A percentile compares a stretch with the other conserved stretches of the same genome.
Conservation (phyloP, 257 asterid species). For the Mitragyna speciosa region DNA sequence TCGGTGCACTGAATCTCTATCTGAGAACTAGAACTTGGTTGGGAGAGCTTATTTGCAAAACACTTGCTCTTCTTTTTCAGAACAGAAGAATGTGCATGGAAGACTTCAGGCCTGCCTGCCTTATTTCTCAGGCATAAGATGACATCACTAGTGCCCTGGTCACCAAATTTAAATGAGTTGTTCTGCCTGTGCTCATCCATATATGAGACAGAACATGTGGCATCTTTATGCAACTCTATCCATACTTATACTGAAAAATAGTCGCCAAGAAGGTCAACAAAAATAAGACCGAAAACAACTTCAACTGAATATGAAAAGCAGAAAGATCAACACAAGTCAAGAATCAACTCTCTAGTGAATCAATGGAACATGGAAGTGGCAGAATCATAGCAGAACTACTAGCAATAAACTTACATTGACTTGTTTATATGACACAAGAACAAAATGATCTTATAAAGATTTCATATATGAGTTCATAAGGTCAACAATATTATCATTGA, state of each 20-base stretch:
- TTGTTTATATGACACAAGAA: not conserved
- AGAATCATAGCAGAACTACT: not conserved
- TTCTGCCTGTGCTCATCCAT: slow-evolving; percentile 36
- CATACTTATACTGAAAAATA: slow-evolving; percentile 7
- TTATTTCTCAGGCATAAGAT: slow-evolving; percentile 36
- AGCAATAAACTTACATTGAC: not conserved
- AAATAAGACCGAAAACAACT: not conserved
- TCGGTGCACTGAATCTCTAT: slow-evolving; percentile 47
- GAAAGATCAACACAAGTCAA: not conserved
- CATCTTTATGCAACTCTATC: slow-evolving; percentile 20
- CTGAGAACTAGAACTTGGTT: slow-evolving; percentile 25
- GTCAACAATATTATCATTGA: not conserved
- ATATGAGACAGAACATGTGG: slow-evolving; percentile 19
- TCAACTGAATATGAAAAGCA: not conserved
- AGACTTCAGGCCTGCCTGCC: slow-evolving; percentile 37
- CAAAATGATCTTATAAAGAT: not conserved
- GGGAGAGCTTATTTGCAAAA: slow-evolving; percentile 46
- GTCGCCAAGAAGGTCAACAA: not conserved
- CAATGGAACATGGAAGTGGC: not conserved
- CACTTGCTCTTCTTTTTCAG: slow-evolving; percentile 46
- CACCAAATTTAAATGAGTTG: slow-evolving; percentile 42
- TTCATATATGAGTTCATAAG: not conserved
- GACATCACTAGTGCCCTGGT: slow-evolving; percentile 37
- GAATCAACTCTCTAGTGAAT: not conserved
- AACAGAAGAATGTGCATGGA: slow-evolving; percentile 45